Evolutionary conservation across 1,284 basidiomycete genomes (phyloP), one percentile per base, ranked within the genome.

Genomic region (Xerocomus nothofagi): DNA sequence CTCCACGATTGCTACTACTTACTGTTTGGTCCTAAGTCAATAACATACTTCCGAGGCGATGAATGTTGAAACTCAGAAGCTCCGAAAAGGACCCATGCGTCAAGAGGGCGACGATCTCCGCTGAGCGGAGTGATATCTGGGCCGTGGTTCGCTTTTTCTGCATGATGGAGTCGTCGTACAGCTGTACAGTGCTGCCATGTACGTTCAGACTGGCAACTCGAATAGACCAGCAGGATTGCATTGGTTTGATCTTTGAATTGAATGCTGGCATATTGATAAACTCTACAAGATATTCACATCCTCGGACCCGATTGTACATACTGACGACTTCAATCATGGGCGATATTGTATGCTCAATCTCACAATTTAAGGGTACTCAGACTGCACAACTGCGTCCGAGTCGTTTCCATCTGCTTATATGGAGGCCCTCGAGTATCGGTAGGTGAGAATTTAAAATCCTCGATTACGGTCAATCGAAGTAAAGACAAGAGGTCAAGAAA

Each of bases 401-500:
- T 36, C 30, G 41, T 29, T 34, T 23, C 6, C 20, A 14, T 31
- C 31, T 20, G 18, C 9, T n/a, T 26, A 18, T 12, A 14, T 26
- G 14, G 20, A 17, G 12, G 38, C 10, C 24, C 39, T 39, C 47
- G 34, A 37, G 30, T 27, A 49, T 37, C 12, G 29, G 14, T 17
- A 27, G 3, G 41, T 14, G 34, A 36, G 18, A 39, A 34, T n/a
- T n/a, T n/a, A n/a, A 34, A 20, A 3, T n/a, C 27, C 46, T 50
- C 27, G 8, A 66, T 51, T 46, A 14, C 43, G 32, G 47, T 45
- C 32, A 24, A 54, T 50, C 24, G 41, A 50, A 49, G 48, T 27
- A 49, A 44, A 42, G 46, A 53, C 49, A 56, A 39, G 39, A 3
- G 47, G 53, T 62, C 54, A 62, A 63, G 51, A 54, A 48, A 34